These are phyloP conservation scores for Colletotrichum paranaense DNA, from an alignment of 2,329 filamentous ascomycete species.

Conservation along the genomic window DNA sequence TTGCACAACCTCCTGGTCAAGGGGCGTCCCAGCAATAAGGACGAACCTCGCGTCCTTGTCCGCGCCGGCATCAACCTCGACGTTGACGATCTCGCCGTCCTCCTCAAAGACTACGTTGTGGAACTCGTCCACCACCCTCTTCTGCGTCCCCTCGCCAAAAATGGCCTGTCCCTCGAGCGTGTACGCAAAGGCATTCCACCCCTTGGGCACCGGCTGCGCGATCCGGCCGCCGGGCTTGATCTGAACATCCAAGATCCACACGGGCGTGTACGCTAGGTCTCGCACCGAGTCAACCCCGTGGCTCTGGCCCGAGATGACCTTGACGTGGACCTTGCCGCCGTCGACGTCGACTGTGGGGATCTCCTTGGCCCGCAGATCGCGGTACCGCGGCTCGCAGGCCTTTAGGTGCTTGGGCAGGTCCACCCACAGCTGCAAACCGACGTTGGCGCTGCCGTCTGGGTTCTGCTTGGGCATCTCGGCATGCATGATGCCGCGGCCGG, in stretches of 20 bases:
- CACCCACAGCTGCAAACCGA: conserved; percentile 96
- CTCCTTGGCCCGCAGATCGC: conserved; percentile 82
- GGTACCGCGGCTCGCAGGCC: conserved; percentile 90
- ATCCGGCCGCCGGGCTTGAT: conserved; percentile 84
- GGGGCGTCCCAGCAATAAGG: conserved; percentile 81
- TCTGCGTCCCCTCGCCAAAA: conserved; percentile 67
- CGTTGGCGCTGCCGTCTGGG: conserved; percentile 78
- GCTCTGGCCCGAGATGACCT: conserved; percentile 89
- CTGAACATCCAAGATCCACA: conserved; percentile 92
- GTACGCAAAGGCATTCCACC: conserved; percentile 94
- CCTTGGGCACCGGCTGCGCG: conserved; percentile 78
- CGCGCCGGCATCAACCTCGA: conserved; percentile 75
- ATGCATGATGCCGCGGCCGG: conserved; percentile 90
- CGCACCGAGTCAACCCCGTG: conserved; percentile 88
- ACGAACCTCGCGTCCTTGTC: conserved; percentile 70
- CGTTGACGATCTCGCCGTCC: conserved; percentile 79
- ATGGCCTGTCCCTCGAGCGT: conserved; percentile 78
- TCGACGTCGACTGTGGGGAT: conserved; percentile 82
- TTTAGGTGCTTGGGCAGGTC: conserved; percentile 87
- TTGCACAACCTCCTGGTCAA: conserved; percentile 84
- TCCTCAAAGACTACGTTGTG: conserved; percentile 92
- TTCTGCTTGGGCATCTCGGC: conserved; percentile 93
- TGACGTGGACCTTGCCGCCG: conserved; percentile 80
- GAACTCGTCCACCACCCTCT: conserved; percentile 72
- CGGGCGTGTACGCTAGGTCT: conserved; percentile 94